Conservation (phyloP, 495 filamentous ascomycete genomes). For the Recurvomyces mirabilis region DNA sequence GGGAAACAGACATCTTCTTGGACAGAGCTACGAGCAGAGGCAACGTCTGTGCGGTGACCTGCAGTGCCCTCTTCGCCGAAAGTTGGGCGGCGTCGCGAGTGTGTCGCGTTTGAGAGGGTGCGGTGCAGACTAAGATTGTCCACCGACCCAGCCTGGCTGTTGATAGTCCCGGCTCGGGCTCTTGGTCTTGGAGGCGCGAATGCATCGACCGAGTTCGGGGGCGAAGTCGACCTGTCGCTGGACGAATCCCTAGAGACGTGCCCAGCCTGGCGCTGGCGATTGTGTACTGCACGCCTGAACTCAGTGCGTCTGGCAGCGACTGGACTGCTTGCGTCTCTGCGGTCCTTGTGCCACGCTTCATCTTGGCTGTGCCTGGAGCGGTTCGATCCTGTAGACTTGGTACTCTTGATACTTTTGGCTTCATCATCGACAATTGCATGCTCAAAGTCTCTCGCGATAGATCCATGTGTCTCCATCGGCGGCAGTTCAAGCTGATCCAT, state of each 20-base stretch:
- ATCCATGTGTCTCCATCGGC: slow-evolving; percentile 4
- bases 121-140: slow-evolving; percentile 55
- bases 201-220: slow-evolving; percentile 93
- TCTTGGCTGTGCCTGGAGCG: slow-evolving; percentile 10
- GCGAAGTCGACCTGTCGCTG: slow-evolving; percentile 60
- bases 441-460: slow-evolving; percentile 52
- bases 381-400: slow-evolving; percentile 12
- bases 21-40: slow-evolving; percentile 35
- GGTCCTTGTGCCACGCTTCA: slow-evolving; percentile 19
- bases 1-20: slow-evolving; percentile 85
- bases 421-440: slow-evolving; percentile 80
- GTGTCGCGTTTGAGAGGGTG: slow-evolving; percentile 58
- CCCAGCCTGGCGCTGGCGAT: slow-evolving; percentile 34
- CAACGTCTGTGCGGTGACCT: slow-evolving; percentile 35
- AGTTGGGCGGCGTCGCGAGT: slow-evolving; percentile 44
- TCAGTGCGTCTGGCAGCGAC: slow-evolving; percentile 24
- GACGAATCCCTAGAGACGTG: slow-evolving; percentile 43
- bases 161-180: slow-evolving; percentile 51
- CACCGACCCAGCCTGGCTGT: slow-evolving; percentile 46
- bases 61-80: slow-evolving; percentile 46
- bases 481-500: slow-evolving; percentile 9
- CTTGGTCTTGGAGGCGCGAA: slow-evolving; percentile 71
- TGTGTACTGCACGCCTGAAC: slow-evolving; percentile 27
- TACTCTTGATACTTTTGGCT: slow-evolving; percentile 26
- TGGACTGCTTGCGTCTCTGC: slow-evolving; percentile 25